A percentile compares a stretch with the other conserved stretches of the same genome.
Conservation (phyloP, 352 stramenopile species). For the Phytopythium delawarense region DNA sequence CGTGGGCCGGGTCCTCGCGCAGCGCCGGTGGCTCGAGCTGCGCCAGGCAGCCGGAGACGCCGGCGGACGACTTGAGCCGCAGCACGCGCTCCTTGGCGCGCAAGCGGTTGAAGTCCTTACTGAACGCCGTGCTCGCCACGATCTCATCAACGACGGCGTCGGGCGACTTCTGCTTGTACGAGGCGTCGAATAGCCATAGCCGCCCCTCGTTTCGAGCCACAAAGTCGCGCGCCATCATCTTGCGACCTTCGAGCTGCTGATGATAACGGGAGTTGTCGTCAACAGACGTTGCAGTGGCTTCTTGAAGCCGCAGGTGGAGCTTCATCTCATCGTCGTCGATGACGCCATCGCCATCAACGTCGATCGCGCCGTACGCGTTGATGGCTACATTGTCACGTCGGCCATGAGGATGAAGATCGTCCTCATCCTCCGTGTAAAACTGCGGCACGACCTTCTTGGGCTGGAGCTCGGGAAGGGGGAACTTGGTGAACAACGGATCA, state of each 20-base stretch:
- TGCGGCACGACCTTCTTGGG: constrained; percentile 24
- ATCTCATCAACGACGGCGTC: constrained; percentile 46
- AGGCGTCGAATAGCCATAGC: constrained; percentile 56
- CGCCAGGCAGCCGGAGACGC: constrained; percentile 48
- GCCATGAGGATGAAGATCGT: neutral
- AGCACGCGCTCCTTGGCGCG: constrained; percentile 59
- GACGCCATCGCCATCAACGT: constrained; percentile 57
- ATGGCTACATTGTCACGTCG: constrained; percentile 12
- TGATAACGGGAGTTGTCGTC: constrained; percentile 16
- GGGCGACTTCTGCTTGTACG: constrained; percentile 27
- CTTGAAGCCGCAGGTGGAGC: constrained; percentile 40
- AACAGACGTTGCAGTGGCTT: constrained; percentile 19
- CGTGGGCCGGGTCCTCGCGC: constrained; percentile 25
- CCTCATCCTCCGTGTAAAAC: neutral
- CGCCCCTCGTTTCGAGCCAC: constrained; percentile 45
- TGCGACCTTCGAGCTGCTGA: constrained; percentile 46
- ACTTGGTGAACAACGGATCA: constrained; percentile 33
- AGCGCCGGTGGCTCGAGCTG: constrained; percentile 28
- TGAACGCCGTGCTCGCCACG: constrained; percentile 35
- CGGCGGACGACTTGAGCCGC: constrained; percentile 53
- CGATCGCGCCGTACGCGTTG: constrained; percentile 51
- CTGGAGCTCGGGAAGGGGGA: constrained; percentile 43
- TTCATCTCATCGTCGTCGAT: constrained; percentile 66
- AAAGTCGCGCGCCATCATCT: constrained; percentile 60
- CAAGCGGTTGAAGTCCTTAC: constrained; percentile 44